Evolutionary conservation across 305 asterid species (phyloP).

Genomic region (Ilex paraguariensis): DNA sequence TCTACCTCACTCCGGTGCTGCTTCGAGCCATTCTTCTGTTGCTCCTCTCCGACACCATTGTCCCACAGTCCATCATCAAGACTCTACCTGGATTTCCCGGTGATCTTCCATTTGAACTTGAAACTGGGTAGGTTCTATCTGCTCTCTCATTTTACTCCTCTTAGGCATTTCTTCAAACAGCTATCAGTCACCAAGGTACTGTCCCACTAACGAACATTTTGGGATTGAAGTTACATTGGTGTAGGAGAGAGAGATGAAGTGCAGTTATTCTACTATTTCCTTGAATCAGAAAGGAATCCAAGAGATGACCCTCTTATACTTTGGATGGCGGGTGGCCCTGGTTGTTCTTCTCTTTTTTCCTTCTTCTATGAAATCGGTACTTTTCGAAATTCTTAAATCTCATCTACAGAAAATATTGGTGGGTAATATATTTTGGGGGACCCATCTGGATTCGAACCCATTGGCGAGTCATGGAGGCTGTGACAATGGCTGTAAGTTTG

Average conservation of each 20-base stretch:
- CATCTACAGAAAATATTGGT: too few species aligned
- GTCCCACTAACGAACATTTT: background rate
- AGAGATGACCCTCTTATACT: conserved; percentile 1
- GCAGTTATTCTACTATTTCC: conserved; percentile 1
- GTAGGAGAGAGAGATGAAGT: background rate
- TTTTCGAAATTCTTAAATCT: too few species aligned
- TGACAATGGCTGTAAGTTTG: too few species aligned
- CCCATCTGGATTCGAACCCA: too few species aligned
- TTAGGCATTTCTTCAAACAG: too few species aligned
- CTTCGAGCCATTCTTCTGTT: conserved; percentile 1
- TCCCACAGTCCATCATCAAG: conserved; percentile 16
- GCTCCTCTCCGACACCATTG: background rate
- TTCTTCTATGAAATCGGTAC: background rate
- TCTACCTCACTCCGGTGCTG: too few species aligned
- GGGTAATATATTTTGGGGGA: too few species aligned
- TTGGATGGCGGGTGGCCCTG: conserved; percentile 1
- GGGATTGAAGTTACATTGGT: background rate
- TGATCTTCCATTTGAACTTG: conserved; percentile 30
- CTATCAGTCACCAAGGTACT: too few species aligned
- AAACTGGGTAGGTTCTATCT: background rate
- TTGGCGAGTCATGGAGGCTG: too few species aligned
- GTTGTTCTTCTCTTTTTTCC: background rate
- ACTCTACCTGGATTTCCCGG: conserved; percentile 34
- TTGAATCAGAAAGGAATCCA: background rate
- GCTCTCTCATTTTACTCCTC: too few species aligned